Conservation (phyloP, 805 yeast species). For the Tetrapisispora fleetii region DNA sequence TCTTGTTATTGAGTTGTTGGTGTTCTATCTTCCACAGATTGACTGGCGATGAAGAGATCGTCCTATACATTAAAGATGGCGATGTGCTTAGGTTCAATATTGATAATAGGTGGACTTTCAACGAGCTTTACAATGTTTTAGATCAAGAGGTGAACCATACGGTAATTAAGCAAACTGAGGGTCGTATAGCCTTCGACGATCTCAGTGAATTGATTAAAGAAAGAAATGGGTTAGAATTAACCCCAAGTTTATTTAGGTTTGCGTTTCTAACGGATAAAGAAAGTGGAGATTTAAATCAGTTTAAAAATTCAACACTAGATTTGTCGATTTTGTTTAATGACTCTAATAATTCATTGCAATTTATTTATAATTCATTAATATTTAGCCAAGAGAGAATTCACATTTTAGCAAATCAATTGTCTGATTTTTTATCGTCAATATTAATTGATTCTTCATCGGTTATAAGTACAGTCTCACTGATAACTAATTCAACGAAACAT, state of each 20-base stretch:
- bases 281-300: conserved; percentile 26
- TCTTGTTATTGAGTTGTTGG: conserved; percentile 53
- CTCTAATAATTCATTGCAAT: background rate
- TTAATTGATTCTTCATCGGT: conserved; percentile 29
- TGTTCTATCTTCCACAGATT: conserved; percentile 64
- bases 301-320: conserved; percentile 34
- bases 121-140: conserved; percentile 36
- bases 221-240: conserved; percentile 40
- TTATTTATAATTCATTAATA: conserved; percentile 60
- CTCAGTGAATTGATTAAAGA: conserved; percentile 43
- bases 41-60: conserved; percentile 91
- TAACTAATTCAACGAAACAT: conserved; percentile 52
- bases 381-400: conserved; percentile 61
- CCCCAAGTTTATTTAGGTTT: conserved; percentile 52
- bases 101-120: conserved; percentile 45
- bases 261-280: conserved; percentile 36
- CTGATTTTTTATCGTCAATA: conserved; percentile 38
- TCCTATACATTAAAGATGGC: conserved; percentile 44
- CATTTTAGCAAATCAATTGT: conserved; percentile 64
- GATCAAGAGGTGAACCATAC: conserved; percentile 32
- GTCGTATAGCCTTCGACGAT: conserved; percentile 42
- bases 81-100: conserved; percentile 53
- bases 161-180: conserved; percentile 4
- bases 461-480: conserved; percentile 54
- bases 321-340: conserved; percentile 32